These are phyloP conservation scores for Chalaropsis ovoidea DNA, from an alignment of 2,329 filamentous ascomycete species.

Conservation along the genomic window DNA sequence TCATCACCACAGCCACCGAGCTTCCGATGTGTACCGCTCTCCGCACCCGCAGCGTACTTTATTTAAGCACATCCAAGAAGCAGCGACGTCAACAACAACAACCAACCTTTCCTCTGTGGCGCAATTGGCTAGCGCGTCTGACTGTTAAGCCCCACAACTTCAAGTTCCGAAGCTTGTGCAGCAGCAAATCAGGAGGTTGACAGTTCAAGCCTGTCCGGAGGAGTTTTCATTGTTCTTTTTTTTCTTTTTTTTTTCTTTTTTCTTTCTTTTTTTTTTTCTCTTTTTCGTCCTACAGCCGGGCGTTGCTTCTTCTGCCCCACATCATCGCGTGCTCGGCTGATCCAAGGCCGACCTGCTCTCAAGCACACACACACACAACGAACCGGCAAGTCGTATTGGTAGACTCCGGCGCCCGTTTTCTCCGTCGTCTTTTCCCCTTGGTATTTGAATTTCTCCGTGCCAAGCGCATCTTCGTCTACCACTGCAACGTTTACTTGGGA, in stretches of 20 bases:
- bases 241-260: background rate
- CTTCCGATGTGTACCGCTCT: background rate
- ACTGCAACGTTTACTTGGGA: background rate
- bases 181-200: conserved; percentile 24
- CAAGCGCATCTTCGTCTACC: background rate
- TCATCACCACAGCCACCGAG: no score
- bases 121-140: conserved; percentile 50
- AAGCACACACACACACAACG: no score
- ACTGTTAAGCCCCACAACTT: conserved; percentile 40
- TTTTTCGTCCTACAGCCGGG: no score
- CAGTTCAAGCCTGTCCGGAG: conserved; percentile 25
- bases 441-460: background rate
- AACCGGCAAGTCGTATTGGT: no score
- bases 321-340: no score
- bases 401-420: no score
- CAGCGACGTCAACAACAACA: background rate
- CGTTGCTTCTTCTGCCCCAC: no score
- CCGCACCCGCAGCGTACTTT: background rate
- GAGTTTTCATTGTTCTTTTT: conserved; percentile 16
- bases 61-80: background rate
- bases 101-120: conserved; percentile 33
- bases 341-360: no score
- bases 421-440: background rate
- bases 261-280: background rate
- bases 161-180: background rate